These are phyloP conservation scores for Prunus padus DNA, from an alignment of 306 rosid genomes.

Conservation along the genomic window DNA sequence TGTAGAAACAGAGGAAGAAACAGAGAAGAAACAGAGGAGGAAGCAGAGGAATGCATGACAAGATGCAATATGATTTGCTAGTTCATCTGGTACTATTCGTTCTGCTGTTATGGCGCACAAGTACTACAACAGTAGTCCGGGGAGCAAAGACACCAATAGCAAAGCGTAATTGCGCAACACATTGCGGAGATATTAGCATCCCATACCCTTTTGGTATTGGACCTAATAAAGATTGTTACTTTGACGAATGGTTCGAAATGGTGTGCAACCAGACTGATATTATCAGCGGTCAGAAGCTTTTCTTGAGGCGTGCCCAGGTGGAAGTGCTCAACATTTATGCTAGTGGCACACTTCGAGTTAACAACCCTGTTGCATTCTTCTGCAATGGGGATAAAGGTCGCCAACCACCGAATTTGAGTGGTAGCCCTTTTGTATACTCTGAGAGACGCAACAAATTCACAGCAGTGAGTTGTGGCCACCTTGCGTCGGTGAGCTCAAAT, in stretches of 20 bases:
- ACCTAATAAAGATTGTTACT: not conserved
- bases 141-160: not conserved
- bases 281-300: not conserved
- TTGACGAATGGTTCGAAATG: conserved; percentile 17
- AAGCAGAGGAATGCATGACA: not conserved
- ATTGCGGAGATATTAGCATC: not conserved
- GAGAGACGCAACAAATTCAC: not conserved
- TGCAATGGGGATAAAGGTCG: too few relatives aligned
- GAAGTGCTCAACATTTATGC: not conserved
- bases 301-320: not conserved
- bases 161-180: not conserved
- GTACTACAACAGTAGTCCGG: not conserved
- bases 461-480: conserved; percentile 14
- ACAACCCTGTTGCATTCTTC: not conserved
- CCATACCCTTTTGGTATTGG: conserved; percentile 29
- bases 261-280: not conserved
- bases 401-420: not conserved
- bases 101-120: not conserved
- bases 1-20: too few relatives aligned
- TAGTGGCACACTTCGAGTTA: not conserved
- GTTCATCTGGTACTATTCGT: not conserved
- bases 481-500: not conserved
- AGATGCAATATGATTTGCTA: not conserved
- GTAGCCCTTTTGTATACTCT: conserved; percentile 36
- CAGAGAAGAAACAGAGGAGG: not conserved